phyloP scores from a whole-genome alignment of 441 rosid species.

The Mallotus repandus region DNA sequence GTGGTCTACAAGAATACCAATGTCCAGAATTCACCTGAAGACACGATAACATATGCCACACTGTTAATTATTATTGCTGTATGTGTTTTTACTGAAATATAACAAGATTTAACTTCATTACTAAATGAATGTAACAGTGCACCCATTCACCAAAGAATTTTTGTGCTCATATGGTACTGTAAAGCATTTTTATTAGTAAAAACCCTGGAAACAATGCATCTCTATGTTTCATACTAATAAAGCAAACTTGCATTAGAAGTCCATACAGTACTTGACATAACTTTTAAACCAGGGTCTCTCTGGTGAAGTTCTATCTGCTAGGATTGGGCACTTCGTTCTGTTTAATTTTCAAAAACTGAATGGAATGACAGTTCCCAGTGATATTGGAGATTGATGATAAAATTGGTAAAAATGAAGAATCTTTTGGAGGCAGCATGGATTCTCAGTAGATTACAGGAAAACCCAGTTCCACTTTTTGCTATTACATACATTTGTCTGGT shows the following conservation, averaged over 20 bases:
- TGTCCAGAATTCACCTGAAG: background rate
- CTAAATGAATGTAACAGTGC: background rate
- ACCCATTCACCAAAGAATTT: too few species aligned
- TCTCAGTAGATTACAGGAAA: background rate
- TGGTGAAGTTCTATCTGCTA: background rate
- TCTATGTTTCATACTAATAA: background rate
- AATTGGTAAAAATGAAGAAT: background rate
- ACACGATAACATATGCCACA: background rate
- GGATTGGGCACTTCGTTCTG: too few species aligned
- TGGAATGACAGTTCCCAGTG: background rate
- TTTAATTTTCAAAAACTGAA: background rate
- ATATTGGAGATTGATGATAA: background rate
- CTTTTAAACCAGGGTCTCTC: too few species aligned
- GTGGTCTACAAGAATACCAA: background rate
- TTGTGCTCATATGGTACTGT: background rate
- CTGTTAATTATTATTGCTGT: background rate
- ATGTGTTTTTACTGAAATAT: background rate
- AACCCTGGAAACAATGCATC: background rate
- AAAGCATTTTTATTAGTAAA: background rate
- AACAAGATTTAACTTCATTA: background rate
- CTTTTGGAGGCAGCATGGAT: background rate
- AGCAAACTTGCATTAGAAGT: too few species aligned
- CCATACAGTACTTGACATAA: background rate
- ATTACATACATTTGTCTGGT: background rate
- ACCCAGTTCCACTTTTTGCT: too few species aligned